phyloP scores from a whole-genome alignment of 2,329 filamentous ascomycete genomes.

The Orbilia blumenaviensis region DNA sequence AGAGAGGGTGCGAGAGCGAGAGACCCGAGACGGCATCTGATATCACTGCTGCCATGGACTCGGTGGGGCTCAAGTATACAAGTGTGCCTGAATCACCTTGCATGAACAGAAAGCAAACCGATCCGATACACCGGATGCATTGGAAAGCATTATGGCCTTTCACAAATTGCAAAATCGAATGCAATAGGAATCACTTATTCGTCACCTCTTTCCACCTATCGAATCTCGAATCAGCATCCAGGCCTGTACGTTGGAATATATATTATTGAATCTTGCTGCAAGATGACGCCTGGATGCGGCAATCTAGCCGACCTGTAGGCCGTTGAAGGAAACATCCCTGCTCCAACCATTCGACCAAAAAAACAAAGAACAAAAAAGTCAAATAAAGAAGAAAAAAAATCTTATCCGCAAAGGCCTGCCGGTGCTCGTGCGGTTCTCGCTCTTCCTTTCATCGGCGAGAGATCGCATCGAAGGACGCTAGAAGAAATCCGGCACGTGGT shows the following conservation, averaged over 20 bases:
- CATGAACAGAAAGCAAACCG: slow-evolving; percentile 15
- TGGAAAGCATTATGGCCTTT: no score
- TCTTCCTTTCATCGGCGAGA: slow-evolving; percentile 29
- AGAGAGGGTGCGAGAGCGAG: not conserved
- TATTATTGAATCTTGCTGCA: slow-evolving; percentile 27
- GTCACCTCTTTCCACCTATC: not conserved
- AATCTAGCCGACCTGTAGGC: slow-evolving; percentile 38
- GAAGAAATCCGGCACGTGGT: slow-evolving; percentile 32
- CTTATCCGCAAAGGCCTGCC: slow-evolving; percentile 9
- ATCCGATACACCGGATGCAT: slow-evolving; percentile 16
- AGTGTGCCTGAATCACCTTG: slow-evolving; percentile 37
- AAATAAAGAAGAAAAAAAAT: not conserved
- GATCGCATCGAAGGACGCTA: slow-evolving; percentile 24
- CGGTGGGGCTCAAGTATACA: slow-evolving; percentile 13
- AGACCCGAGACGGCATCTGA: not conserved
- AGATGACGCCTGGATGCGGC: slow-evolving; percentile 50
- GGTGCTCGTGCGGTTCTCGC: no score
- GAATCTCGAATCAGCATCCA: not conserved
- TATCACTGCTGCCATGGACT: slow-evolving; percentile 29
- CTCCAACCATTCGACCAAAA: not conserved
- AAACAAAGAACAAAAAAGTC: not conserved
- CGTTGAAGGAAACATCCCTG: slow-evolving; percentile 15
- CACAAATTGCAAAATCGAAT: no score
- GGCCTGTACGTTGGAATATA: not conserved
- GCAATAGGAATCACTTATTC: no score